Evolutionary conservation across 768 basidiomycete genomes (phyloP).

Genomic region (Piloderma croceum): DNA sequence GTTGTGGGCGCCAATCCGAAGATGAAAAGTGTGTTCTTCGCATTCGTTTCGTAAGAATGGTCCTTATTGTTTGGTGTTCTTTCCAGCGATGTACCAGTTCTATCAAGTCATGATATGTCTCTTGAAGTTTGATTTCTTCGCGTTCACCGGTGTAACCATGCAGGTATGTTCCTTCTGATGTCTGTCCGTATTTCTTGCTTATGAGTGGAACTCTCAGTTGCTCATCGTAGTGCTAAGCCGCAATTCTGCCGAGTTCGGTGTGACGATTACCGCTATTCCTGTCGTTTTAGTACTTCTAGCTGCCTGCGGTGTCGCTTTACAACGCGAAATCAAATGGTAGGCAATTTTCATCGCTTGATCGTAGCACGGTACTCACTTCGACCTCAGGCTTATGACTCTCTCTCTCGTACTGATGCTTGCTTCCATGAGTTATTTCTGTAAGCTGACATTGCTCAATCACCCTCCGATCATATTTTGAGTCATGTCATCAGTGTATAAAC

Average conservation of each 20-base stretch:
- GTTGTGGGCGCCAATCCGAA: slow-evolving; percentile 81
- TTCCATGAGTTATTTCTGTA: slow-evolving; percentile 64
- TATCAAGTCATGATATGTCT: slow-evolving; percentile 86
- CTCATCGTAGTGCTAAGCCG: slow-evolving; percentile 68
- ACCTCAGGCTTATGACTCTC: slow-evolving; percentile 59
- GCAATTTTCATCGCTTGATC: slow-evolving; percentile 13
- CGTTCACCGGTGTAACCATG: slow-evolving; percentile 82
- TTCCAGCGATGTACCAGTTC: slow-evolving; percentile 77
- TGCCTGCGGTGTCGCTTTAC: slow-evolving; percentile 63
- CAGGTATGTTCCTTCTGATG: slow-evolving; percentile 49
- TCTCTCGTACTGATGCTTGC: slow-evolving; percentile 76
- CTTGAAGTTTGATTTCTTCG: slow-evolving; percentile 88
- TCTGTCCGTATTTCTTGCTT: not conserved
- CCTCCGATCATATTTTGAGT: slow-evolving; percentile 3
- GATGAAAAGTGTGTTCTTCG: slow-evolving; percentile 63
- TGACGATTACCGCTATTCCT: slow-evolving; percentile 81
- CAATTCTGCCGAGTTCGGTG: slow-evolving; percentile 69
- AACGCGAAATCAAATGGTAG: slow-evolving; percentile 76
- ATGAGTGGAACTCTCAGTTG: slow-evolving; percentile 41
- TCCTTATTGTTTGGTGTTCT: not conserved
- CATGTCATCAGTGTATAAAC: slow-evolving; percentile 60
- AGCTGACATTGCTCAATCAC: slow-evolving; percentile 21
- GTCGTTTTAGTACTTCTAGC: slow-evolving; percentile 64
- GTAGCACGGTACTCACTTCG: slow-evolving; percentile 3
- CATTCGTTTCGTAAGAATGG: not conserved